phyloP scores from a whole-genome alignment of 164 flowering plant species.

The Protea cynaroides region DNA sequence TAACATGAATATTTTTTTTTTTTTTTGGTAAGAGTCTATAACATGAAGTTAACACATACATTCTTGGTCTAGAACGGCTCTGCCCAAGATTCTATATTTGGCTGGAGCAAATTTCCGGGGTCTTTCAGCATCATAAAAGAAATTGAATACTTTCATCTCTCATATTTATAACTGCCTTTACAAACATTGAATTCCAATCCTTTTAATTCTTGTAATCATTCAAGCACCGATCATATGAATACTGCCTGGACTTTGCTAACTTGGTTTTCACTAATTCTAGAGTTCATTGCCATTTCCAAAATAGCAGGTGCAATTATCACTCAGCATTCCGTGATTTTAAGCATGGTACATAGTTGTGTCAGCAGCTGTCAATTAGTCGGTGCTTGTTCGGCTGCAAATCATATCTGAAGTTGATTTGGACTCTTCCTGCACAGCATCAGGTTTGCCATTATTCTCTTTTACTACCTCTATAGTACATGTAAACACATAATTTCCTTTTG shows the following conservation, averaged over 20 bases:
- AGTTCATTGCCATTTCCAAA: neutral
- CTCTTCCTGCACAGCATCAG: neutral
- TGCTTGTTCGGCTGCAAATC: conserved; percentile 12
- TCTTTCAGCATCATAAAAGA: conserved; percentile 25
- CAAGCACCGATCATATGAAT: conserved; percentile 18
- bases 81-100: conserved; percentile 16
- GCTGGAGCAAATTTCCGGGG: conserved; percentile 13
- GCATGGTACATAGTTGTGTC: conserved; percentile 7
- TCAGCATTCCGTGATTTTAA: conserved; percentile 9
- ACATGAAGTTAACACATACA: no score
- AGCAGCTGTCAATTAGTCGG: conserved; percentile 4
- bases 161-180: conserved; percentile 19
- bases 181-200: conserved; percentile 18
- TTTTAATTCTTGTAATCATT: conserved; percentile 21
- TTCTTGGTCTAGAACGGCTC: no score
- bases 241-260: neutral
- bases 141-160: conserved; percentile 24
- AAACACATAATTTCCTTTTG: neutral
- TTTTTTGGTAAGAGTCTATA: no score
- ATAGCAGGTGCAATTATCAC: neutral
- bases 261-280: neutral
- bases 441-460: conserved; percentile 18
- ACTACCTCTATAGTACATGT: neutral
- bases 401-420: conserved; percentile 11
- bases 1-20: no score